These are phyloP conservation scores for Senecio squalidus DNA, from an alignment of 140 eudicot species.

Conservation along the genomic window DNA sequence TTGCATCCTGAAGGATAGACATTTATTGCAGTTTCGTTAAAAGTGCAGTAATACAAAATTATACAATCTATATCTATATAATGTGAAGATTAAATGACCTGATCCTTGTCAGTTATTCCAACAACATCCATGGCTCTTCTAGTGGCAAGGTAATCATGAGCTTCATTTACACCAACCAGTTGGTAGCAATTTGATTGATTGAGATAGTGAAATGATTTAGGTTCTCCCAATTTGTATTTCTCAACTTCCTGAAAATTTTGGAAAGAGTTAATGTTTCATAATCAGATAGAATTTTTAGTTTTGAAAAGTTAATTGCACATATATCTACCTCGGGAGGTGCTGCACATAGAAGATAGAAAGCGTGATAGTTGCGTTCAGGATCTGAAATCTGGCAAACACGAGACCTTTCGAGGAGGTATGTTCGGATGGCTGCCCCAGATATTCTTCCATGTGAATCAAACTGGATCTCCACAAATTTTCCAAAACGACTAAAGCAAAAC, in stretches of 20 bases:
- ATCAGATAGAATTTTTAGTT: constrained; percentile 3
- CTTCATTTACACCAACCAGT: constrained; percentile 82
- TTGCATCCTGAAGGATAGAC: constrained; percentile 70
- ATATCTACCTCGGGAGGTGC: constrained; percentile 85
- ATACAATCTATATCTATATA: no score
- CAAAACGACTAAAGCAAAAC: constrained; percentile 77
- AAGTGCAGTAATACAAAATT: background rate
- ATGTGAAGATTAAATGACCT: constrained; percentile 43
- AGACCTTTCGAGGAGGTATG: constrained; percentile 96
- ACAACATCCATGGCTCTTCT: constrained; percentile 99
- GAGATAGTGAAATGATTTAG: constrained; percentile 83
- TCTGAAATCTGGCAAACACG: constrained; percentile 98
- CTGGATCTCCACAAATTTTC: constrained; percentile 96
- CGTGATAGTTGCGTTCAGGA: constrained; percentile 96
- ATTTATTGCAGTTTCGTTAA: constrained; percentile 17
- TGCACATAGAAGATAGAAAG: constrained; percentile 93
- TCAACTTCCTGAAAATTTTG: constrained; percentile 63
- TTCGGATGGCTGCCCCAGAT: constrained; percentile 97
- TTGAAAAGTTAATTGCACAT: constrained; percentile 1
- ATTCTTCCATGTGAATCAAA: constrained; percentile 91
- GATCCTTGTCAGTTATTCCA: constrained; percentile 82
- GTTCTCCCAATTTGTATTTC: constrained; percentile 80
- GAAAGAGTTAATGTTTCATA: constrained; percentile 10
- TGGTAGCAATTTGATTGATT: constrained; percentile 83
- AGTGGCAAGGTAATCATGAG: constrained; percentile 90